A percentile compares a stretch with the other conserved stretches of the same genome.
phyloP scores from a whole-genome alignment of 208 protist species.

The Crithidia bombi region DNA sequence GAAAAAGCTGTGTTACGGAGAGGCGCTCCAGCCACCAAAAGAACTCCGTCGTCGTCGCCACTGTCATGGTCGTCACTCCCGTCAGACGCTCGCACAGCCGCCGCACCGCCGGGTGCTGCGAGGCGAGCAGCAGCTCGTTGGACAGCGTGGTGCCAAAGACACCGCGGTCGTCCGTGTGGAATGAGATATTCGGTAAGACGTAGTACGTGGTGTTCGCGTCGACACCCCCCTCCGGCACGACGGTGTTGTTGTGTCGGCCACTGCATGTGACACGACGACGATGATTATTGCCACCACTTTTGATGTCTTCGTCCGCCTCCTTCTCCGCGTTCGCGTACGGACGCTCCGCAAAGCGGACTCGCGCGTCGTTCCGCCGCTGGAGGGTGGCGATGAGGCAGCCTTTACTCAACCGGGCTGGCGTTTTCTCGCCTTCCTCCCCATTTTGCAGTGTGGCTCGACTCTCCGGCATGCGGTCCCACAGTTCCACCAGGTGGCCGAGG shows the following conservation, averaged over 20 bases:
- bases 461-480: constrained; percentile 31
- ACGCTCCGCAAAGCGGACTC: too few relatives aligned
- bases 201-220: neutral
- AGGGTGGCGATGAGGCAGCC: neutral
- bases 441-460: neutral
- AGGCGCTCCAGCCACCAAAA: constrained; percentile 60
- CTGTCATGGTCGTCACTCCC: neutral
- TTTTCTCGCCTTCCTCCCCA: neutral
- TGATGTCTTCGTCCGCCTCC: too few relatives aligned
- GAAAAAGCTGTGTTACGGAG: constrained; percentile 56
- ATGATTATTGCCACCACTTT: too few relatives aligned
- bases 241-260: neutral
- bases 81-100: constrained; percentile 5
- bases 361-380: too few relatives aligned
- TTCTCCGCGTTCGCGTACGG: too few relatives aligned
- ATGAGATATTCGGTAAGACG: constrained; percentile 60
- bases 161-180: constrained; percentile 88
- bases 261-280: too few relatives aligned
- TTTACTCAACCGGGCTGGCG: neutral
- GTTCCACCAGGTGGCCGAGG: constrained; percentile 38
- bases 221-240: neutral
- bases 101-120: constrained; percentile 44
- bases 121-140: constrained; percentile 55
- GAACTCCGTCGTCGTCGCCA: constrained; percentile 13
- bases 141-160: constrained; percentile 78